phyloP scores from a whole-genome alignment of 768 basidiomycete genomes.

The Agaricus blazei region DNA sequence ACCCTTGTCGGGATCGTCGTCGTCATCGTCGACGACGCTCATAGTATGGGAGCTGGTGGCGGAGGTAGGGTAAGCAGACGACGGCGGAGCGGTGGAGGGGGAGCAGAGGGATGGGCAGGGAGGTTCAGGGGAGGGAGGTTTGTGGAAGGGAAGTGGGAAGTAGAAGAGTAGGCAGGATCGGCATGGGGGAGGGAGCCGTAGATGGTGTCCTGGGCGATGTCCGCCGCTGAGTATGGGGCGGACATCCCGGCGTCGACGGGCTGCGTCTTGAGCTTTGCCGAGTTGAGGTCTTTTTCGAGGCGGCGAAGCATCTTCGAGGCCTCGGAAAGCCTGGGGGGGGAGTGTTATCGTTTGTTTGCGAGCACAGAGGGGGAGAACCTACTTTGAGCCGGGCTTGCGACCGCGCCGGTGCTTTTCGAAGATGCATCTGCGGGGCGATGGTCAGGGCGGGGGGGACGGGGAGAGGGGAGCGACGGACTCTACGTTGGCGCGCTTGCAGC shows the following conservation, averaged over 20 bases:
- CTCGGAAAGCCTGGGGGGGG: constrained; percentile 62
- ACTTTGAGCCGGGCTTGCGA: constrained; percentile 90
- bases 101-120: constrained; percentile 21
- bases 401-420: constrained; percentile 90
- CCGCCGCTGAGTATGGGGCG: constrained; percentile 29
- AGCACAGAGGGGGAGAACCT: constrained; percentile 17
- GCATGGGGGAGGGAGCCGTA: constrained; percentile 23
- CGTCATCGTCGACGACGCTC: constrained; percentile 63
- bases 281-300: constrained; percentile 78
- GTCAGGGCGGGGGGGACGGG: constrained; percentile 11
- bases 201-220: constrained; percentile 21
- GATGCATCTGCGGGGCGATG: constrained; percentile 47
- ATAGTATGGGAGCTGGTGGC: constrained; percentile 33
- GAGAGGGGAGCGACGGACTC: constrained; percentile 43
- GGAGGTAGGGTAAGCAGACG: constrained; percentile 31
- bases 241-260: constrained; percentile 28
- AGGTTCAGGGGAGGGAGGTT: constrained; percentile 31
- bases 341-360: constrained; percentile 6
- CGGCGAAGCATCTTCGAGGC: constrained; percentile 87
- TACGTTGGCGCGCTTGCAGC: constrained; percentile 75
- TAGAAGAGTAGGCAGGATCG: constrained; percentile 21
- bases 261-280: constrained; percentile 68
- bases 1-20: constrained; percentile 54
- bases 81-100: constrained; percentile 24
- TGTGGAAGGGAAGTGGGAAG: constrained; percentile 15